Conservation (phyloP, 2,329 filamentous ascomycete genomes). For the Pseudogymnoascus sp. region DNA sequence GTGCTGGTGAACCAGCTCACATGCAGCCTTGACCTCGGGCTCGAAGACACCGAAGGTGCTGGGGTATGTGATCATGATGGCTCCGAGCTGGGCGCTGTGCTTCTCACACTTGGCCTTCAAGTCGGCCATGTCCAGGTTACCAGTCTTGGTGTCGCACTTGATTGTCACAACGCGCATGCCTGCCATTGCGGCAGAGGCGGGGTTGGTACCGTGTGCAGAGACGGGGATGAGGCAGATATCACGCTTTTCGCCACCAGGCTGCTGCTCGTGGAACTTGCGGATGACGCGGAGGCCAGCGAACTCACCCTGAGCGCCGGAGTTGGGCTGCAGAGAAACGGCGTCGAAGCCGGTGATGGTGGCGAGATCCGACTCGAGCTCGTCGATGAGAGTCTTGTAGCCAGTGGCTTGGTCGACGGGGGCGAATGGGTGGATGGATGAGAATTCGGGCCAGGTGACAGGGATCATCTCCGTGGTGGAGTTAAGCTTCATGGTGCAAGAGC, state of each 20-base stretch:
- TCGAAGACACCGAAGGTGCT: constrained; percentile 95
- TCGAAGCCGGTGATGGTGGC: constrained; percentile 83
- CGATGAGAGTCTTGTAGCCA: constrained; percentile 65
- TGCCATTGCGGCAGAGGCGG: constrained; percentile 89
- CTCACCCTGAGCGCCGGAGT: constrained; percentile 92
- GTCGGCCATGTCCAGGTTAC: constrained; percentile 82
- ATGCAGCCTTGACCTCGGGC: constrained; percentile 77
- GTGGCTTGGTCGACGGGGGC: constrained; percentile 54
- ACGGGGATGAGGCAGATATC: constrained; percentile 93
- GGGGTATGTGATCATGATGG: constrained; percentile 96
- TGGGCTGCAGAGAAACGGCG: constrained; percentile 83
- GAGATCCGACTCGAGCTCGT: constrained; percentile 67
- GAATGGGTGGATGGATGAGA: constrained; percentile 76
- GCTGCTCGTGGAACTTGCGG: constrained; percentile 69
- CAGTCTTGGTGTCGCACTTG: constrained; percentile 81
- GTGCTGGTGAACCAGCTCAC: constrained; percentile 74
- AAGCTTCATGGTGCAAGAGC: constrained; percentile 97
- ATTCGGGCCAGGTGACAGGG: constrained; percentile 68
- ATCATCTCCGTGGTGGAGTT: constrained; percentile 93
- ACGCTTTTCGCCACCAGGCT: constrained; percentile 56
- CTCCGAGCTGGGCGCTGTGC: constrained; percentile 75
- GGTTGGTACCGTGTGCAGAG: constrained; percentile 93
- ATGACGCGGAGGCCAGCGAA: constrained; percentile 87
- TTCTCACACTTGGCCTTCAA: constrained; percentile 83
- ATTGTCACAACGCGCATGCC: constrained; percentile 90